Evolutionary conservation across 139 green algal species (phyloP).

Genomic region (Chlamydomonas eustigma): DNA sequence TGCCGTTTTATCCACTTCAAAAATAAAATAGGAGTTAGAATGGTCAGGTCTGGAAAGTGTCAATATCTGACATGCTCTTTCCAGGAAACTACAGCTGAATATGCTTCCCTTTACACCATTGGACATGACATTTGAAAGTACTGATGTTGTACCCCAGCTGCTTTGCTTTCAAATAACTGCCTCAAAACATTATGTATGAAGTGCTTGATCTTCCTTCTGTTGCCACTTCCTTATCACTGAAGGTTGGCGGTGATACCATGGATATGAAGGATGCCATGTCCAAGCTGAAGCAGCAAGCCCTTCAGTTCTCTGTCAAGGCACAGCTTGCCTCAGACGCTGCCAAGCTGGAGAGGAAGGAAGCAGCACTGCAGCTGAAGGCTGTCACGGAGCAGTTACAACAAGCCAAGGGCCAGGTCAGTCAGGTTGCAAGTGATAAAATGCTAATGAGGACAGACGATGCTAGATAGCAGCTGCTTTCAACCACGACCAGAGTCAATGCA

Average conservation of each 20-base stretch:
- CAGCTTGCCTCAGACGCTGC: slow-evolving; percentile 31
- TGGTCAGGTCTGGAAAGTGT: no score
- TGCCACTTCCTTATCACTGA: background rate
- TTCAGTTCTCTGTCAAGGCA: slow-evolving; percentile 27
- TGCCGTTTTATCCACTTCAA: no score
- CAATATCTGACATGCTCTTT: no score
- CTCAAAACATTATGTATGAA: no score
- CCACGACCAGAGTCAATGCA: background rate
- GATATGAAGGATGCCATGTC: slow-evolving; percentile 44
- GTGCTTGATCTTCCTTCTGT: no score
- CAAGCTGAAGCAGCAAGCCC: slow-evolving; percentile 39
- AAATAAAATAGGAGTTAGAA: no score
- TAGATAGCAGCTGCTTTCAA: background rate
- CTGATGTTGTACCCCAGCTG: no score
- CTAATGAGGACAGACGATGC: background rate
- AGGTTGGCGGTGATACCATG: slow-evolving; percentile 25
- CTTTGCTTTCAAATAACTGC: no score
- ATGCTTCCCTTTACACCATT: no score
- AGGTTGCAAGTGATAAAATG: background rate
- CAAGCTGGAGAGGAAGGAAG: slow-evolving; percentile 5
- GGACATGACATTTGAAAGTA: no score
- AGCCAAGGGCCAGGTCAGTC: background rate
- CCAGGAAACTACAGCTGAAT: no score
- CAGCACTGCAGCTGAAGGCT: background rate
- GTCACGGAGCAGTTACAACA: background rate